Conservation (phyloP, 169 alveolate species). For the Hepatocystis sp. region DNA sequence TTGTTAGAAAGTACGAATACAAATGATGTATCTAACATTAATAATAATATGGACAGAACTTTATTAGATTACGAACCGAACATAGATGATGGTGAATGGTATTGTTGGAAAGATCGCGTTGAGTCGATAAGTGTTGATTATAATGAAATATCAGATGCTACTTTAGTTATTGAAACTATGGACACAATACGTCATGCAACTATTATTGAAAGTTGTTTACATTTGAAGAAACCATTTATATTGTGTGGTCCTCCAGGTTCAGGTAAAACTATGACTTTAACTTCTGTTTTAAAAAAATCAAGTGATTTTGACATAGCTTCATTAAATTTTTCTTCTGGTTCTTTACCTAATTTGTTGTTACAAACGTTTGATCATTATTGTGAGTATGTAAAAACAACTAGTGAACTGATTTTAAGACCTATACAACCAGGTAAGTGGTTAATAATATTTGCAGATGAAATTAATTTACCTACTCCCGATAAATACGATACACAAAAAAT, state of each 20-base stretch:
- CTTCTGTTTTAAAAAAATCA: slow-evolving; percentile 94
- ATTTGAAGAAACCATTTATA: slow-evolving; percentile 96
- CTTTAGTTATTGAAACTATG: slow-evolving; percentile 96
- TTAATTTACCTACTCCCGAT: slow-evolving; percentile 97
- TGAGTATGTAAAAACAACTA: slow-evolving; percentile 94
- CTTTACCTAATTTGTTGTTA: slow-evolving; percentile 94
- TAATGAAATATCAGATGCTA: slow-evolving; percentile 94
- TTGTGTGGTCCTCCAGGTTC: slow-evolving; percentile 99
- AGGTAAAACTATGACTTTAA: slow-evolving; percentile 98
- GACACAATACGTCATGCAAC: slow-evolving; percentile 97
- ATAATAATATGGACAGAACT: slow-evolving; percentile 75
- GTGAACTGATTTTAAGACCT: slow-evolving; percentile 95
- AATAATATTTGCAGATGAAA: slow-evolving; percentile 98
- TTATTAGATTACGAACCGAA: slow-evolving; percentile 94
- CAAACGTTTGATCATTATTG: slow-evolving; percentile 97
- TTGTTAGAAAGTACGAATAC: not conserved
- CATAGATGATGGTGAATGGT: slow-evolving; percentile 95
- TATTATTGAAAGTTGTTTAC: slow-evolving; percentile 95
- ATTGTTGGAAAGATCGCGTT: slow-evolving; percentile 94
- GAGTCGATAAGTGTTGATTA: slow-evolving; percentile 90
- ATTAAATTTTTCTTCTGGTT: slow-evolving; percentile 95
- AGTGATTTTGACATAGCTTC: slow-evolving; percentile 96
- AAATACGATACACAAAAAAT: slow-evolving; percentile 98
- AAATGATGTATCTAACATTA: not conserved
- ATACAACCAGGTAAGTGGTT: slow-evolving; percentile 95